A percentile compares a stretch with the other conserved stretches of the same genome.
These are phyloP conservation scores for Dillenia suffruticosa DNA, from an alignment of 164 flowering plant genomes.

Conservation along the genomic window DNA sequence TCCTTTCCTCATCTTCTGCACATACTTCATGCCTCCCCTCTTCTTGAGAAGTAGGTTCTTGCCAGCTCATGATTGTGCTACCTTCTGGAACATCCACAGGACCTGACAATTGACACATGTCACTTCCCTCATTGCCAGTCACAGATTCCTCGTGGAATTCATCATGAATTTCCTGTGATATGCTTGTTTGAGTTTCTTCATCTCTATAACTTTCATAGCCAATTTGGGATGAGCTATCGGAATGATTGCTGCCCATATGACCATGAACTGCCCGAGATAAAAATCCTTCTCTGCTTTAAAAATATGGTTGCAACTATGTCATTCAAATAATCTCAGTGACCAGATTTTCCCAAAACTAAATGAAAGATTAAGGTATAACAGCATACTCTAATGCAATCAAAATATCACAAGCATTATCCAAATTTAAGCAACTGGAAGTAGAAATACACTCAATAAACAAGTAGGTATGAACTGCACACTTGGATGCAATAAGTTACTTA, in stretches of 20 bases:
- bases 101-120: background rate
- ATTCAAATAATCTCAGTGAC: background rate
- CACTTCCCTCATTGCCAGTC: slow-evolving; percentile 11
- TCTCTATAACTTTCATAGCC: slow-evolving; percentile 11
- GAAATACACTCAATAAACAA: no score
- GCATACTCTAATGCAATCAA: no score
- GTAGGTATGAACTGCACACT: no score
- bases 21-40: no score
- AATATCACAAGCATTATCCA: no score
- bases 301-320: background rate
- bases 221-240: slow-evolving; percentile 28
- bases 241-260: slow-evolving; percentile 22
- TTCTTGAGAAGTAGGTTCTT: no score
- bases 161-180: slow-evolving; percentile 10
- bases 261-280: slow-evolving; percentile 33
- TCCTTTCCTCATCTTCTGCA: no score
- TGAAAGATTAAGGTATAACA: background rate
- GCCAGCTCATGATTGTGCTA: no score
- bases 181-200: slow-evolving; percentile 24
- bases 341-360: background rate
- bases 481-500: background rate
- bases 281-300: slow-evolving; percentile 48
- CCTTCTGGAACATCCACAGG: no score
- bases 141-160: slow-evolving; percentile 15
- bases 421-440: no score